Base-by-base conservation (phyloP, 371 early-diverging fungal genomes). In the Syncephalastrum monosporum region DNA sequence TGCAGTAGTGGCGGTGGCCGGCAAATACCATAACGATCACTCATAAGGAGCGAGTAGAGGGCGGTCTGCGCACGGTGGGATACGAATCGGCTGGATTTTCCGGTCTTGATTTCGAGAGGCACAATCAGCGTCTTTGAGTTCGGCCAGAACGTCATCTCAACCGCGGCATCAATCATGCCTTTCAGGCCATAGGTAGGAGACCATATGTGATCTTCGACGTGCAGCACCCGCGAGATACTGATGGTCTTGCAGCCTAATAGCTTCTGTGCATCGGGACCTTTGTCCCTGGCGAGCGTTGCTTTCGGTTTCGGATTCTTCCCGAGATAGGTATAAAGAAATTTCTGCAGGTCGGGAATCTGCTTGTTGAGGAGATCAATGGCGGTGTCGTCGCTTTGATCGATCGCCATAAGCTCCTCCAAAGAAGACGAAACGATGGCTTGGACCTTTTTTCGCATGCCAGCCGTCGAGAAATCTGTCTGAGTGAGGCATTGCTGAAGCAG, bases 91-190 rank as follows among this genome's bases (percentile, higher is more conserved):
- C 68, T 71, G 2, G 67, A 55, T 45, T 75, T 79, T 14, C 98
- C 95, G 0, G 98, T 94, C 63, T 98, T 98, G 21, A 98, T 55
- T 69, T 98, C 98, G 41, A 98, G 80, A 1, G 98, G 98, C 23
- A 87, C 80, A 1, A 74, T 71, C 25, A 81, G 43, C 0, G 65
- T 71, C 27, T 60, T 68, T 2, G 58, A 55, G 17, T 45, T 59
- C 1, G 68, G 70, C 1, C 59, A 56, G 50, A 86, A 57, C 5
- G 64, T 64, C 0, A 82, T 75, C 49, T 87, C 72, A 4, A 92
- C 54, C 1, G 91, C 81, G 19, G 86, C 88, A 61, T 98, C 98
- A 7, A 98, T 80, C 67, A 91, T 93, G 16, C 98, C 98, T 51
- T 96, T 97, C 15, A 98, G 61, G 1, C 98, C 98, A 68, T 82